Percentiles rank a stretch among this genome's conserved stretches.
Evolutionary conservation across 208 protist species (phyloP).

Genomic region (Acanthamoeba sp.): DNA sequence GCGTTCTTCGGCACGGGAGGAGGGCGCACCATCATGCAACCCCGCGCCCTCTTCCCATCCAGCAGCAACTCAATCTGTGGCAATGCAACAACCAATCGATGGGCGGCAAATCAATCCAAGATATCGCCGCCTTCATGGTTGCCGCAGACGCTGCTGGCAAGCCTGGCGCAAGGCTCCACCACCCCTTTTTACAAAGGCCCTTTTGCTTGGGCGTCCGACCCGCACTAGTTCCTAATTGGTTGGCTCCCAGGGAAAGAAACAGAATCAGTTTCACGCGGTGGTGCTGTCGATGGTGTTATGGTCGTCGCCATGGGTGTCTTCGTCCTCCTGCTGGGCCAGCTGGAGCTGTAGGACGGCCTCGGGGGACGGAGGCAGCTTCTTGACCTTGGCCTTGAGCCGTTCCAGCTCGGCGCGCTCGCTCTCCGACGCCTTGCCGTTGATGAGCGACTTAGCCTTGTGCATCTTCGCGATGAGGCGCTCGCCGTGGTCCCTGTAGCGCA

Average conservation of each 20-base stretch:
- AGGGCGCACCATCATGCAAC: no score
- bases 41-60: not conserved
- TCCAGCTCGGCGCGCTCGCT: constrained; percentile 18
- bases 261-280: not conserved
- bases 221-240: no score
- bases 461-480: constrained; percentile 15
- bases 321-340: not conserved
- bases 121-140: not conserved
- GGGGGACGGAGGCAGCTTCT: constrained; percentile 24
- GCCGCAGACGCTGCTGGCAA: not conserved
- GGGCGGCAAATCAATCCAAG: not conserved
- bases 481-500: constrained; percentile 47
- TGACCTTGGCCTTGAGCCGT: constrained; percentile 4
- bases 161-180: not conserved
- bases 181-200: not conserved
- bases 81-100: not conserved
- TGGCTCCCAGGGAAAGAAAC: no score
- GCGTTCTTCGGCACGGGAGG: no score
- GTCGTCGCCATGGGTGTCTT: not conserved
- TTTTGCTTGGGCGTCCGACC: no score
- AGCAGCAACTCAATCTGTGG: not conserved
- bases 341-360: not conserved
- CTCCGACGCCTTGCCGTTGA: not conserved
- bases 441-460: not conserved
- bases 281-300: not conserved